Percentiles rank a stretch among this genome's conserved stretches.
Evolutionary conservation across 139 green algal species (phyloP).

Genomic region (Gonium pectorale): DNA sequence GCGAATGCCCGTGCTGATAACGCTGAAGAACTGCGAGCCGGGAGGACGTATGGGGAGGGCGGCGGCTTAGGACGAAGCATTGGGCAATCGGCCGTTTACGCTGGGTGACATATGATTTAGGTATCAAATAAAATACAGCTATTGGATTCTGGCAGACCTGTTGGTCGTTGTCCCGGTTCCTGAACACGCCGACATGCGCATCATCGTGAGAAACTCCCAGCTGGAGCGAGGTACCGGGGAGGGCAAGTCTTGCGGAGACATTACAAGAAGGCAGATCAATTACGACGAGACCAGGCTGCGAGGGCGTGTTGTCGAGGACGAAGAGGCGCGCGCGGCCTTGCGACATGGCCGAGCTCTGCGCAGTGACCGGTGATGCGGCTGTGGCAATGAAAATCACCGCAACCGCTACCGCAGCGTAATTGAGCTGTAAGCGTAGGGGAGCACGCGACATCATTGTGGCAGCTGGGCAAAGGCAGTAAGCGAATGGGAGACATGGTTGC

Average conservation of each 20-base stretch:
- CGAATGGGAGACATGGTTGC: too few species aligned
- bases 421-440: too few species aligned
- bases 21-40: constrained; percentile 11
- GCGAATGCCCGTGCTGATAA: constrained; percentile 12
- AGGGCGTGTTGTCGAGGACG: background rate
- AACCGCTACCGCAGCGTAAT: too few species aligned
- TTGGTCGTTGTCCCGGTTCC: constrained; percentile 12
- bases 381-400: too few species aligned
- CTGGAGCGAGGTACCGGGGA: constrained; percentile 5
- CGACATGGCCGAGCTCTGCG: background rate
- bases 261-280: background rate
- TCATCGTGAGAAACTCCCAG: background rate
- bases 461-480: too few species aligned
- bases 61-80: background rate
- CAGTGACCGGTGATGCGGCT: too few species aligned
- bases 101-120: background rate
- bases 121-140: background rate
- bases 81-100: background rate
- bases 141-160: background rate
- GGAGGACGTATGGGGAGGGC: background rate
- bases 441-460: too few species aligned
- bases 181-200: constrained; percentile 6
- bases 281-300: background rate
- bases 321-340: constrained; percentile 1
- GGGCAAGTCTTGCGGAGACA: background rate